Conservation (phyloP, 331 rosid species). For the Erythrophleum ivorense region DNA sequence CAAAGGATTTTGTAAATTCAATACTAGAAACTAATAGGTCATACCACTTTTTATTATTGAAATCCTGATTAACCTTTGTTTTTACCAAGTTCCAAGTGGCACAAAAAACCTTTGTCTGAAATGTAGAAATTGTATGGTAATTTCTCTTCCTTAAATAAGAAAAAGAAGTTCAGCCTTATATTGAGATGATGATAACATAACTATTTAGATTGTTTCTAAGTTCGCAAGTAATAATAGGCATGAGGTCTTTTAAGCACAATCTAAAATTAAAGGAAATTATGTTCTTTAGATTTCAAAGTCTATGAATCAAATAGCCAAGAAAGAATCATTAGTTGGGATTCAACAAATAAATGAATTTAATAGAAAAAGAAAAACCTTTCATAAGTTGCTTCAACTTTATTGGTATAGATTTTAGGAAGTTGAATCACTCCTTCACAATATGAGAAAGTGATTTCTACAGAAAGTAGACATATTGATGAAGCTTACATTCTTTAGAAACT, state of each 20-base stretch:
- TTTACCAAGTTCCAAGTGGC: conserved; percentile 75
- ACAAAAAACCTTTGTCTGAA: conserved; percentile 79
- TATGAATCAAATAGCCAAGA: background rate
- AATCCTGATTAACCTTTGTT: conserved; percentile 64
- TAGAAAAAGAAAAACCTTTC: background rate
- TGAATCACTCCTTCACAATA: background rate
- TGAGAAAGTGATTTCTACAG: background rate
- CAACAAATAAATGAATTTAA: background rate
- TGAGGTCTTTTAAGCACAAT: background rate
- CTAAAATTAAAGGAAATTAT: background rate
- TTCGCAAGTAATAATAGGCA: background rate
- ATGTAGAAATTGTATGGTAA: conserved; percentile 85
- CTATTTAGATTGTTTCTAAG: background rate
- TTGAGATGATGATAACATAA: background rate
- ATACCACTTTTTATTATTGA: background rate
- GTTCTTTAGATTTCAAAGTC: background rate
- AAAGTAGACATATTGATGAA: background rate
- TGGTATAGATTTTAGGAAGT: background rate
- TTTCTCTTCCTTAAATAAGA: conserved; percentile 76
- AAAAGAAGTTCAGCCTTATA: conserved; percentile 11
- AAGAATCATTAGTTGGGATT: background rate
- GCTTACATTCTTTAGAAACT: conserved; percentile 70
- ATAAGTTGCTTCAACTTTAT: background rate
- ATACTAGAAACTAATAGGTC: background rate
- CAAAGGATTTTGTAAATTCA: background rate